phyloP scores from a whole-genome alignment of 2,329 filamentous ascomycete genomes.

The Calonectria fujianensis region DNA sequence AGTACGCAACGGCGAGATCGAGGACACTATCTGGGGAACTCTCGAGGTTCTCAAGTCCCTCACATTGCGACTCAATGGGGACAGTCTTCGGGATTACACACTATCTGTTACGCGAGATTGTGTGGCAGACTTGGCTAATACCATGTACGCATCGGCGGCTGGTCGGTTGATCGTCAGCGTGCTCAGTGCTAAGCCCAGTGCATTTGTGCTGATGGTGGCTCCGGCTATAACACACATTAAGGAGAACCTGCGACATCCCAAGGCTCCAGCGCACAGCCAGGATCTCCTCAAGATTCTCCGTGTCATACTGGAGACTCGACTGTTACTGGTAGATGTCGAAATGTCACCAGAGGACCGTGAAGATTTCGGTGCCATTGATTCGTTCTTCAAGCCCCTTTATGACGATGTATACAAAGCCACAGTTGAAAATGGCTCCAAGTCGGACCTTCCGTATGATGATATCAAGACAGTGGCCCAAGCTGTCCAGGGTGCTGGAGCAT shows the following conservation, averaged over 20 bases:
- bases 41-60: slow-evolving; percentile 72
- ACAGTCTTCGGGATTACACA: slow-evolving; percentile 67
- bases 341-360: slow-evolving; percentile 61
- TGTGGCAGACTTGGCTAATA: slow-evolving; percentile 71
- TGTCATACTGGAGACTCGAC: slow-evolving; percentile 69
- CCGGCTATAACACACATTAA: slow-evolving; percentile 70
- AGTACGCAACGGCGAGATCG: slow-evolving; percentile 76
- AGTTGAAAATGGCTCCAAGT: slow-evolving; percentile 57
- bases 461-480: slow-evolving; percentile 65
- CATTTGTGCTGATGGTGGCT: slow-evolving; percentile 69
- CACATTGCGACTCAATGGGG: slow-evolving; percentile 66
- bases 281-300: slow-evolving; percentile 72
- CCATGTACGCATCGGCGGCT: slow-evolving; percentile 71
- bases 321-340: slow-evolving; percentile 60
- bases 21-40: slow-evolving; percentile 74
- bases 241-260: slow-evolving; percentile 70
- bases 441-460: slow-evolving; percentile 60
- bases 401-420: slow-evolving; percentile 65
- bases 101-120: slow-evolving; percentile 72
- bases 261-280: slow-evolving; percentile 69
- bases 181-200: slow-evolving; percentile 67
- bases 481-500: slow-evolving; percentile 66
- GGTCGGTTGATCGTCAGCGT: slow-evolving; percentile 72
- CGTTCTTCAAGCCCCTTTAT: slow-evolving; percentile 64
- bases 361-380: slow-evolving; percentile 61